Percentiles rank a stretch among this genome's conserved stretches.
phyloP scores from a whole-genome alignment of 768 basidiomycete species.

The Pulveroboletus sp. region DNA sequence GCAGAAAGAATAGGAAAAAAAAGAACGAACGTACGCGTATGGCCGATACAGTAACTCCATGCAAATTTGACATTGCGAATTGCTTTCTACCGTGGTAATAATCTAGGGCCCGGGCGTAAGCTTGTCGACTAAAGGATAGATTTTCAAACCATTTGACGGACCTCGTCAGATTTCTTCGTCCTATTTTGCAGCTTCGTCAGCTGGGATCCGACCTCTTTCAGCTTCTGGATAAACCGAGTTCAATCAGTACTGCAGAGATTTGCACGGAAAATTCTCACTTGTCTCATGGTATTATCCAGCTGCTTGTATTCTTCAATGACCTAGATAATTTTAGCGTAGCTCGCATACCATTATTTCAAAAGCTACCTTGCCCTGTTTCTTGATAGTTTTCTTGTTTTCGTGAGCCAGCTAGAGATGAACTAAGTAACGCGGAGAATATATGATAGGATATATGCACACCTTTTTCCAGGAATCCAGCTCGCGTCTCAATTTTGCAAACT shows the following conservation, averaged over 20 bases:
- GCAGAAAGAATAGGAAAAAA: background rate
- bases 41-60: slow-evolving; percentile 67
- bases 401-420: slow-evolving; percentile 30
- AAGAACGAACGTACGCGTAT: slow-evolving; percentile 51
- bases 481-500: slow-evolving; percentile 52
- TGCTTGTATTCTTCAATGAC: slow-evolving; percentile 51
- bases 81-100: slow-evolving; percentile 53
- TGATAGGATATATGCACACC: slow-evolving; percentile 18
- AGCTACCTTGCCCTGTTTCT: slow-evolving; percentile 56
- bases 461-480: slow-evolving; percentile 59
- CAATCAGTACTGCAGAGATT: background rate
- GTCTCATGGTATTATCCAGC: slow-evolving; percentile 37
- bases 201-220: slow-evolving; percentile 46
- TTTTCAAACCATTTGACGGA: slow-evolving; percentile 23
- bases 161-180: slow-evolving; percentile 56
- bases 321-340: slow-evolving; percentile 29
- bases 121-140: background rate
- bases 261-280: slow-evolving; percentile 29
- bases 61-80: slow-evolving; percentile 74
- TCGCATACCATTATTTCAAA: background rate
- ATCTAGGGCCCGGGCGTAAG: slow-evolving; percentile 35
- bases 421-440: slow-evolving; percentile 3
- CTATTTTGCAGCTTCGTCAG: slow-evolving; percentile 45
- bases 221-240: slow-evolving; percentile 30
- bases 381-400: slow-evolving; percentile 48